These are phyloP conservation scores for Tephrocybe sp. DNA, from an alignment of 768 basidiomycete species.

Conservation along the genomic window DNA sequence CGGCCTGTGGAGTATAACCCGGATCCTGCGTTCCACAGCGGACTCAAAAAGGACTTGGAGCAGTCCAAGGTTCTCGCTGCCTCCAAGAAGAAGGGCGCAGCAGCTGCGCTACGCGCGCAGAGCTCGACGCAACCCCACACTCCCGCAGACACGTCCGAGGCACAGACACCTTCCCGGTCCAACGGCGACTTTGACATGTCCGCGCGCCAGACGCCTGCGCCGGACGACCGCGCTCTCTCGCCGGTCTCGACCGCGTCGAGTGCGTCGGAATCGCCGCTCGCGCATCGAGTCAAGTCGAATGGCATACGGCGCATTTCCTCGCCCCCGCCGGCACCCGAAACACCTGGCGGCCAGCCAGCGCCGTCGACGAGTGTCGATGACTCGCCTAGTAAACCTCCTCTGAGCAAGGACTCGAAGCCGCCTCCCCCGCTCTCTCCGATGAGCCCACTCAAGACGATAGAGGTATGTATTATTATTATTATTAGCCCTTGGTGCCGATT, in stretches of 20 bases:
- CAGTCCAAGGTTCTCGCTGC: conserved; percentile 42
- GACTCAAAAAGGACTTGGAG: conserved; percentile 56
- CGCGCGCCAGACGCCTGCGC: conserved; percentile 33
- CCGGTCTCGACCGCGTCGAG: conserved; percentile 76
- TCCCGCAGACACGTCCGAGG: conserved; percentile 42
- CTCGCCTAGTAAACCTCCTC: conserved; percentile 6
- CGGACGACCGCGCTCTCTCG: conserved; percentile 57
- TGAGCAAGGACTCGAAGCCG: conserved; percentile 1
- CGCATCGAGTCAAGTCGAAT: conserved; percentile 63
- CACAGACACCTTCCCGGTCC: conserved; percentile 51
- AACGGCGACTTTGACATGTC: conserved; percentile 26
- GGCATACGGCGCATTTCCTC: conserved; percentile 31
- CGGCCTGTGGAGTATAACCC: conserved; percentile 80
- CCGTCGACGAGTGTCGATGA: not conserved
- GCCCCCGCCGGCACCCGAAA: conserved; percentile 19
- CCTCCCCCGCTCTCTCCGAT: conserved; percentile 22
- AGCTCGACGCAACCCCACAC: conserved; percentile 38
- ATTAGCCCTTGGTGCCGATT: too few relatives aligned
- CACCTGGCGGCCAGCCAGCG: conserved; percentile 21
- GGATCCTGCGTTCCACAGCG: conserved; percentile 68
- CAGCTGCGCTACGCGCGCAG: conserved; percentile 48
- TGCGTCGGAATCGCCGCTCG: conserved; percentile 72
- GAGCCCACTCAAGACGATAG: conserved; percentile 26
- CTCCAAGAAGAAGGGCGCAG: conserved; percentile 59
- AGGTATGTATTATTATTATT: conserved; percentile 18